Base-by-base conservation (phyloP, 495 filamentous ascomycete species). In the Durotheca rogersii region DNA sequence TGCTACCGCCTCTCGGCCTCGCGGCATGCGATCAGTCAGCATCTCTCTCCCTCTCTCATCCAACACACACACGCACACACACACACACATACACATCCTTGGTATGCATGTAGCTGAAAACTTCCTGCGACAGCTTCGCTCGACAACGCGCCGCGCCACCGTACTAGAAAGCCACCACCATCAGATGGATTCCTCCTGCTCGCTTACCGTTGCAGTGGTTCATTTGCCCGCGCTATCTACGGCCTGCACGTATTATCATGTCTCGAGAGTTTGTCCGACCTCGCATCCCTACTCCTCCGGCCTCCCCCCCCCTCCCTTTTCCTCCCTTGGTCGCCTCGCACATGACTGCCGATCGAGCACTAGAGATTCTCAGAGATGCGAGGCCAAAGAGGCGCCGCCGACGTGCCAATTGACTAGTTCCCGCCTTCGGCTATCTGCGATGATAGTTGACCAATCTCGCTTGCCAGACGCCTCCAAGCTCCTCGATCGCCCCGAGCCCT, bases 271-370 rank as follows among this genome's bases (percentile, higher is more conserved):
- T 43, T 52, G 47, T 47, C 54, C 54, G 48, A 58, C 54, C 32
- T 58, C 54, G 54, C 54, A 39, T 58, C 37, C 30, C 32, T 4
- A 34, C 41, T 40, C 51, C 36, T 37, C 49, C 49, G 34, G 41
- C 41, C 36, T 42, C 25, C 42, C 31, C 34, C 38, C 20, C 36
- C 18, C 14, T 51, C 39, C 47, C 21, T 25, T 41, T 44, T 31
- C 21, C 38, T 27, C 46, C 19, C 37, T n/a, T 23, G 23, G 4
- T n/a, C 20, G 14, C 27, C 29, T 37, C 23, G 20, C 48, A 31
- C 54, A 51, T 58, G 47, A 58, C 54, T 58, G 54, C 48, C 54
- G 54, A 58, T 58, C 54, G 42, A 48, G 43, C 39, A 17, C 23
- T 52, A 43, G 41, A 47, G 54, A 58, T 58, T 48, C 44, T 48